Evolutionary conservation across 2,329 filamentous ascomycete genomes (phyloP).

Genomic region (Thermomyces lanuginosus): DNA sequence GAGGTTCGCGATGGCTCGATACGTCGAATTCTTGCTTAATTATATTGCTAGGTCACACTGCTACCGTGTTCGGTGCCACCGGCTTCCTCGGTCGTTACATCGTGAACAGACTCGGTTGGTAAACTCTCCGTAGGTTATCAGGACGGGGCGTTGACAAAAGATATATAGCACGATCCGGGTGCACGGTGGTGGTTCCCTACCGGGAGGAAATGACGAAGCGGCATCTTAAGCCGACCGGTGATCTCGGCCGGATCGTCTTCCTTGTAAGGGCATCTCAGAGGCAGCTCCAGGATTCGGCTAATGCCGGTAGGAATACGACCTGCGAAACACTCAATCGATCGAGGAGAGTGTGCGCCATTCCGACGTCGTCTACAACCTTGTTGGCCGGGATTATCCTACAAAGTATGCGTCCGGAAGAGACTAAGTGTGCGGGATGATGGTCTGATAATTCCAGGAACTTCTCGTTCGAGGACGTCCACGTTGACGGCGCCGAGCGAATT

Average conservation of each 20-base stretch:
- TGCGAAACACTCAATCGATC: slow-evolving; percentile 85
- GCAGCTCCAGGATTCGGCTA: not conserved
- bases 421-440: not conserved
- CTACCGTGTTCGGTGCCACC: slow-evolving; percentile 93
- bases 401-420: slow-evolving; percentile 46
- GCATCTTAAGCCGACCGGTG: slow-evolving; percentile 89
- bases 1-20: too few species aligned
- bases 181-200: slow-evolving; percentile 82
- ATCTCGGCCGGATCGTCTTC: slow-evolving; percentile 78
- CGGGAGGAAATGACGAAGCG: slow-evolving; percentile 97
- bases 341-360: slow-evolving; percentile 95
- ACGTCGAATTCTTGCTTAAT: too few species aligned
- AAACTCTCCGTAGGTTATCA: not conserved
- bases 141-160: slow-evolving; percentile 20
- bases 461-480: slow-evolving; percentile 75
- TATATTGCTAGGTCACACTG: slow-evolving; percentile 61
- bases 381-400: slow-evolving; percentile 88
- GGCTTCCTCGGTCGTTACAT: slow-evolving; percentile 94
- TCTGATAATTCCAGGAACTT: slow-evolving; percentile 59
- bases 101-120: slow-evolving; percentile 74
- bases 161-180: slow-evolving; percentile 66
- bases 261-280: slow-evolving; percentile 37
- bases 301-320: slow-evolving; percentile 64
- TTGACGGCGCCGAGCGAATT: slow-evolving; percentile 84
- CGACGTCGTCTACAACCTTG: slow-evolving; percentile 91